Conservation (phyloP, 1,284 basidiomycete genomes). For the Rhodotorula sp. region DNA sequence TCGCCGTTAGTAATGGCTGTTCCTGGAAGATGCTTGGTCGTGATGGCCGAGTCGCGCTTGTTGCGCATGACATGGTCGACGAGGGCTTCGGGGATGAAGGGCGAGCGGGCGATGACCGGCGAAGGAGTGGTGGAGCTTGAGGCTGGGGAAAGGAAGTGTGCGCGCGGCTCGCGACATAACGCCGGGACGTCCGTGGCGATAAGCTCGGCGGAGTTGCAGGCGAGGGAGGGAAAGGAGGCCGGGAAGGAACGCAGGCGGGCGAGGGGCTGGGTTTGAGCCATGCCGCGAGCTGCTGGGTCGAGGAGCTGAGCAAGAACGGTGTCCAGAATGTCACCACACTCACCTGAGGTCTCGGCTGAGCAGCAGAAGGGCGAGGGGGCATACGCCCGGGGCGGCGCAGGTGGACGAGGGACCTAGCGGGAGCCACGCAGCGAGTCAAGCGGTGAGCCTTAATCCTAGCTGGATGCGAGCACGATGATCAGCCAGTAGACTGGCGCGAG, state of each 20-base stretch:
- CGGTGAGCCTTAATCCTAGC: no score
- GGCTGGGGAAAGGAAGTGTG: background rate
- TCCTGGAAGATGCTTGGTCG: constrained; percentile 39
- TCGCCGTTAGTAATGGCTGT: constrained; percentile 44
- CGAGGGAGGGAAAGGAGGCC: background rate
- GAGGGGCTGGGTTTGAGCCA: background rate
- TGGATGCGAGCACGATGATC: no score
- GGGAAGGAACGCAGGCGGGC: constrained; percentile 1
- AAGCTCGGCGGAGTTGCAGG: background rate
- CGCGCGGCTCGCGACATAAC: background rate
- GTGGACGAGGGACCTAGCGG: no score
- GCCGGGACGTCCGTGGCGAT: constrained; percentile 1
- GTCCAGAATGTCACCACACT: no score
- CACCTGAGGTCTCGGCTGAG: no score
- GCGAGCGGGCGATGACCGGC: constrained; percentile 29
- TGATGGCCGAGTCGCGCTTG: constrained; percentile 44
- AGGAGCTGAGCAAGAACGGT: no score
- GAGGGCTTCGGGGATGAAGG: constrained; percentile 29
- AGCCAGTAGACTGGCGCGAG: no score
- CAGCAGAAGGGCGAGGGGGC: background rate
- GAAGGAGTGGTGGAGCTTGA: background rate
- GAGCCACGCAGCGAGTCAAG: no score
- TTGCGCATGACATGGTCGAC: constrained; percentile 44
- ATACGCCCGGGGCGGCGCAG: background rate
- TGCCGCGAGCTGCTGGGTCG: no score